Percentiles rank a stretch among this genome's conserved stretches.
Evolutionary conservation across 2,329 filamentous ascomycete species (phyloP).

Genomic region (Plectosphaerella sp.): DNA sequence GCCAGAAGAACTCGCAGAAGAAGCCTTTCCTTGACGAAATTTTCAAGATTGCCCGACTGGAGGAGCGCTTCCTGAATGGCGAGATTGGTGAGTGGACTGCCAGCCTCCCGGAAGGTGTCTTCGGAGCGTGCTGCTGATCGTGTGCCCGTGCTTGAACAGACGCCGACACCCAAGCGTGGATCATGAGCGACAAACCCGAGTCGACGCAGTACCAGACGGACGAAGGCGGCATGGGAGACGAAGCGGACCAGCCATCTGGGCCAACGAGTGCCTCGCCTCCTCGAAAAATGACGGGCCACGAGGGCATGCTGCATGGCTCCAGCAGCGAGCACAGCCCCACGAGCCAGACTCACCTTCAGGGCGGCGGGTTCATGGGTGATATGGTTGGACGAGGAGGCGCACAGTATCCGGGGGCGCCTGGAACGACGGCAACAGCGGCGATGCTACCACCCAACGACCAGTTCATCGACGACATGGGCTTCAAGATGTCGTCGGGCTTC

Average conservation of each 20-base stretch:
- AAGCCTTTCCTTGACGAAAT: constrained; percentile 53
- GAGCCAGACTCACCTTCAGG: constrained; percentile 19
- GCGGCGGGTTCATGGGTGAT: constrained; percentile 33
- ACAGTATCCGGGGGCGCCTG: too few relatives aligned
- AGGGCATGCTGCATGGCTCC: constrained; percentile 25
- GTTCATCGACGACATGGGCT: constrained; percentile 36
- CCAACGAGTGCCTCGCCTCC: constrained; percentile 29
- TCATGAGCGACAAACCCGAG: constrained; percentile 48
- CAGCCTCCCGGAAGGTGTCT: too few relatives aligned
- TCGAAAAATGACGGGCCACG: constrained; percentile 25
- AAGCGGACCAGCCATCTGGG: constrained; percentile 33
- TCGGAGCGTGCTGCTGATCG: constrained; percentile 6
- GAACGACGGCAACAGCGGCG: constrained; percentile 31
- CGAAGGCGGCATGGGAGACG: constrained; percentile 32
- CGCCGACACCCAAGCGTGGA: constrained; percentile 39
- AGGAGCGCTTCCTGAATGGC: constrained; percentile 51
- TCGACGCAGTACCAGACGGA: constrained; percentile 45
- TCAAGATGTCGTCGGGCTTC: too few relatives aligned
- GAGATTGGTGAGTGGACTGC: constrained; percentile 46
- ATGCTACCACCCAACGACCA: constrained; percentile 37
- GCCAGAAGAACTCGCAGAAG: constrained; percentile 49
- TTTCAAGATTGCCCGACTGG: constrained; percentile 53
- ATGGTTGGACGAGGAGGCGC: constrained; percentile 34
- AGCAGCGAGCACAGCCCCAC: constrained; percentile 31
- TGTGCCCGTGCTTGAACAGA: constrained; percentile 28